Base-by-base conservation (phyloP, 176 grass and related monocot species). In the Areca catechu region DNA sequence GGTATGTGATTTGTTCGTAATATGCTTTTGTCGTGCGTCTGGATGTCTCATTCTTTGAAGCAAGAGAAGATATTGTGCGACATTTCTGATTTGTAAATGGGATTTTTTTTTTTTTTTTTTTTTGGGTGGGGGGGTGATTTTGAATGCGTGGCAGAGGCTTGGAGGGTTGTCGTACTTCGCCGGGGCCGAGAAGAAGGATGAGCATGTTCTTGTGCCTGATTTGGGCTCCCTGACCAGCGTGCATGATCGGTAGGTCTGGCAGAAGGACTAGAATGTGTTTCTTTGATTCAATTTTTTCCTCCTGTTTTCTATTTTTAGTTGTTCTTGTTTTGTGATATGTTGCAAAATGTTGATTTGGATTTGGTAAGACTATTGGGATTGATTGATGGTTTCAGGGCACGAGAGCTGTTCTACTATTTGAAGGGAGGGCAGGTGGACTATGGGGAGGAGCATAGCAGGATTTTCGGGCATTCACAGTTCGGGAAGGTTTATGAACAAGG, bases 141-240 rank as follows among this genome's bases (percentile, higher is more conserved):
- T 43, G 34, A 2, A 12, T 43, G 7, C 7, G 9, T 72, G 64
- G 57, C 80, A 95, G 90, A 80, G 54, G 66, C 73, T 95, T 43
- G 85, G 82, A 16, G 85, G 90, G 64, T 20, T 95, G 22, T 95
- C 90, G 1, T 95, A 95, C 71, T 95, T 95, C 68, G 90, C 90
- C 16, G 90, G 90, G 15, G 90, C 90, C 2, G 90, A 95, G 90
- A 70, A 83, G 82, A 95, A 95, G 71, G 90, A 89, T 63, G 73
- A 73, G 17, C 80, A 71, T 25, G 90, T 95, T 56, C 82, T 95
- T 15, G 85, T 89, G 24, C 90, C 90, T 16, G 90, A 95, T 22
- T 61, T 95, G 59, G 90, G 90, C 5, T 80, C 90, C 20, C 66
- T 95, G 10, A 89, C 85, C 5, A 95, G 90, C 65, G 49, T 95